Conservation (phyloP, 306 rosid genomes). For the Vachellia pachyceras region DNA sequence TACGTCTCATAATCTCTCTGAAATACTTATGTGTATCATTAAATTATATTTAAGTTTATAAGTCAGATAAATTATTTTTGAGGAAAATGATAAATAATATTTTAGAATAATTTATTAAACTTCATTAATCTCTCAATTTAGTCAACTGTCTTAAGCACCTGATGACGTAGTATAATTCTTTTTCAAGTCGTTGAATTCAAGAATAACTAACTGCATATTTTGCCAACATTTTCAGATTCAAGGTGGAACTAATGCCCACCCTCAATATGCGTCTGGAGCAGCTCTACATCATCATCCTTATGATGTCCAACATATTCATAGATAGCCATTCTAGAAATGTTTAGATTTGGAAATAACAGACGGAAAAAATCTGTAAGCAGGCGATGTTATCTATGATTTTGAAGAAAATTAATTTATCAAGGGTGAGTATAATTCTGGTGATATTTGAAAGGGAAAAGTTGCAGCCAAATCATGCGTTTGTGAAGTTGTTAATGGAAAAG, state of each 20-base stretch:
- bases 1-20: too few relatives aligned
- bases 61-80: too few relatives aligned
- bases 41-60: too few relatives aligned
- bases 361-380: conserved; percentile 11
- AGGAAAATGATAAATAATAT: too few relatives aligned
- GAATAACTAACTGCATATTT: conserved; percentile 2
- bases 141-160: too few relatives aligned
- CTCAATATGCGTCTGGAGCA: conserved; percentile 51
- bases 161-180: neutral
- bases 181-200: neutral
- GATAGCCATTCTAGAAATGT: conserved; percentile 39
- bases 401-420: neutral
- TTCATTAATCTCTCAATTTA: too few relatives aligned
- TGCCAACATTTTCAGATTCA: conserved; percentile 53
- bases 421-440: conserved; percentile 6
- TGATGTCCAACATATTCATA: conserved; percentile 49
- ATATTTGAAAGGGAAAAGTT: neutral
- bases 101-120: too few relatives aligned
- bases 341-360: conserved; percentile 17
- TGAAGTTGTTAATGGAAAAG: too few relatives aligned
- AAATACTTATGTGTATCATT: too few relatives aligned
- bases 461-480: neutral
- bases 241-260: conserved; percentile 49
- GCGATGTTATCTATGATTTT: neutral
- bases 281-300: conserved; percentile 43